phyloP scores from a whole-genome alignment of 1,284 basidiomycete species.

The Malassezia furfur region DNA sequence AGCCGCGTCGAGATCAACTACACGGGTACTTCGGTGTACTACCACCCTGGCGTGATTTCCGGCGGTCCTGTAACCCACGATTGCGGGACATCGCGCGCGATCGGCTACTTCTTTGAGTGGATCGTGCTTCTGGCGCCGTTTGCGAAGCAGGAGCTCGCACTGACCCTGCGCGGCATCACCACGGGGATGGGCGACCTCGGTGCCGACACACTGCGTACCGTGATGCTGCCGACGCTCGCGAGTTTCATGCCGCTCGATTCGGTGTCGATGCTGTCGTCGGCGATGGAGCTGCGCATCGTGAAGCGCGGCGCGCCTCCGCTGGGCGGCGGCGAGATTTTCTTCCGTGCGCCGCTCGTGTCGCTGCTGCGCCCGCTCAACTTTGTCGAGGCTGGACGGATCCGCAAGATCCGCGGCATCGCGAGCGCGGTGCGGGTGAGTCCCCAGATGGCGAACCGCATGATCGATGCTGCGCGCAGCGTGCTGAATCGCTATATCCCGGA shows the following conservation, averaged over 20 bases:
- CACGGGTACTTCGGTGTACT: conserved; percentile 57
- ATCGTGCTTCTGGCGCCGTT: conserved; percentile 84
- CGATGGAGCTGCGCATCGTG: conserved; percentile 61
- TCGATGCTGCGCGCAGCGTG: conserved; percentile 79
- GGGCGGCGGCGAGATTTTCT: conserved; percentile 86
- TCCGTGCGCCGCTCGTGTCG: conserved; percentile 82
- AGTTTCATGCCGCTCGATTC: conserved; percentile 55
- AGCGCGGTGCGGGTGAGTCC: conserved; percentile 68
- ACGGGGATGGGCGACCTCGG: conserved; percentile 56
- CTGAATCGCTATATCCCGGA: conserved; percentile 95
- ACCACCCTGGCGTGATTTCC: conserved; percentile 82
- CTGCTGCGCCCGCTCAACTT: conserved; percentile 77
- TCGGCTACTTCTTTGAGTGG: conserved; percentile 91
- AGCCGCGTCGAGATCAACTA: conserved; percentile 91
- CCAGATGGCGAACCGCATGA: conserved; percentile 94
- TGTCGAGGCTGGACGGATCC: conserved; percentile 76
- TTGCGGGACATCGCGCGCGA: conserved; percentile 71
- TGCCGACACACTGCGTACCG: conserved; percentile 78
- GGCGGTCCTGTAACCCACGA: conserved; percentile 77
- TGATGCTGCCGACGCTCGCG: conserved; percentile 81
- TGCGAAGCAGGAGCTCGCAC: conserved; percentile 71
- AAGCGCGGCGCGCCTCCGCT: conserved; percentile 81
- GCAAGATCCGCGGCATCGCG: conserved; percentile 90
- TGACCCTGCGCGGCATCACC: conserved; percentile 80
- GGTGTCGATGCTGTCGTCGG: conserved; percentile 24